A percentile compares a stretch with the other conserved stretches of the same genome.
Conservation (phyloP, 2,329 filamentous ascomycete species). For the Pochonia chlamydosporia region DNA sequence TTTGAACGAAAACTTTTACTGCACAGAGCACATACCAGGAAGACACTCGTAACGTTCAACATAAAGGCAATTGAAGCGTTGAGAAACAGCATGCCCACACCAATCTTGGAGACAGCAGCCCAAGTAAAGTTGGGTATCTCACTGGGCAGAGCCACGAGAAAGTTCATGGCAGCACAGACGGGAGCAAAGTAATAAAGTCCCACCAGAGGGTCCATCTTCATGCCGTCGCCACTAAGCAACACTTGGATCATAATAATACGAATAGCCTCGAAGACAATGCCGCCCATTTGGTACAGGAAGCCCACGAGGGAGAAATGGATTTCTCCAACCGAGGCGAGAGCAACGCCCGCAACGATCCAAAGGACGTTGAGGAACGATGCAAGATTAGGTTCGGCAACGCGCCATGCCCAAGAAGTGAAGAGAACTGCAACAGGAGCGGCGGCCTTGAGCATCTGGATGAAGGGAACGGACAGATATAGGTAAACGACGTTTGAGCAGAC, state of each 20-base stretch:
- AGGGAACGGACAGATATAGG: conserved; percentile 60
- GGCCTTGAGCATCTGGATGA: conserved; percentile 68
- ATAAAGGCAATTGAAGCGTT: conserved; percentile 78
- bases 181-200: conserved; percentile 88
- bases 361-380: conserved; percentile 41
- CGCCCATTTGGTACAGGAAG: conserved; percentile 65
- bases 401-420: conserved; percentile 56
- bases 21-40: conserved; percentile 55
- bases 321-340: conserved; percentile 53
- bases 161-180: conserved; percentile 76
- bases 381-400: conserved; percentile 41
- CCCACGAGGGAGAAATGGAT: conserved; percentile 62
- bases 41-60: conserved; percentile 80
- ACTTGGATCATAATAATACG: conserved; percentile 82
- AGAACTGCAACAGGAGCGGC: conserved; percentile 63
- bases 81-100: conserved; percentile 58
- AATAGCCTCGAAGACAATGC: conserved; percentile 74
- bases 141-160: conserved; percentile 60
- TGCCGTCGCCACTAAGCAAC: conserved; percentile 66
- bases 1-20: conserved; percentile 6
- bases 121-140: conserved; percentile 63
- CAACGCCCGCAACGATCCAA: conserved; percentile 47
- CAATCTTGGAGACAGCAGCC: conserved; percentile 59
- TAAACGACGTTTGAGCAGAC: conserved; percentile 64
- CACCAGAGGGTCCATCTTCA: conserved; percentile 85